Percentiles rank a stretch among this genome's conserved stretches.
phyloP scores from a whole-genome alignment of 148 eudicot species.

The Cornus suecica region DNA sequence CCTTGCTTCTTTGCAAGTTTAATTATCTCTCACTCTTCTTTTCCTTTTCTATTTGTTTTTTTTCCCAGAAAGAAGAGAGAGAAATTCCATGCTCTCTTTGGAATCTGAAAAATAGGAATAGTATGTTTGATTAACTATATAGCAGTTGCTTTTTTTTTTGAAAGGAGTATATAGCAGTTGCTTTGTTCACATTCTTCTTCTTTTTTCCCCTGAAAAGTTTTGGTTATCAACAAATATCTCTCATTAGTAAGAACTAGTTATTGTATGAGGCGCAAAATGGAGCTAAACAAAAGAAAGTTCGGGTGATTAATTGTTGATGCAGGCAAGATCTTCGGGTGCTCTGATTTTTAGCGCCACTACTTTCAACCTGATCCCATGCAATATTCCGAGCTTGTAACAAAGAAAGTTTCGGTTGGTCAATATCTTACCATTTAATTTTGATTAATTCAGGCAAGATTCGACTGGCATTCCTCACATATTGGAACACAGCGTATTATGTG shows the following conservation, averaged over 20 bases:
- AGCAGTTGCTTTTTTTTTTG: background rate
- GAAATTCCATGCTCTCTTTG: background rate
- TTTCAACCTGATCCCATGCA: too few relatives aligned
- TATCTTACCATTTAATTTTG: background rate
- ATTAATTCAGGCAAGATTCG: constrained; percentile 68
- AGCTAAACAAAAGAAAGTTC: background rate
- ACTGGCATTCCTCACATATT: constrained; percentile 99
- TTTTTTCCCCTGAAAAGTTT: background rate
- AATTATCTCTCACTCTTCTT: too few relatives aligned
- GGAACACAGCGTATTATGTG: constrained; percentile 97
- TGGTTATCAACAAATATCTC: too few relatives aligned
- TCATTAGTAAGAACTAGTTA: background rate
- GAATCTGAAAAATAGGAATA: background rate
- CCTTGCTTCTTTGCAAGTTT: background rate
- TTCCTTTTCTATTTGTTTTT: too few relatives aligned
- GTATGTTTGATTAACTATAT: too few relatives aligned
- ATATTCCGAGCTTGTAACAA: too few relatives aligned
- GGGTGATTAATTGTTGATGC: too few relatives aligned
- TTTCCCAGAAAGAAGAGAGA: too few relatives aligned
- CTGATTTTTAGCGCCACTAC: background rate
- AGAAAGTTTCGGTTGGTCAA: background rate
- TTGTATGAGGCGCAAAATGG: background rate
- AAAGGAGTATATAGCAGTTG: background rate
- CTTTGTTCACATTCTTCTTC: background rate
- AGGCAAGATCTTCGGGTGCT: too few relatives aligned